phyloP scores from a whole-genome alignment of 148 eudicot species.

The Dianthus caryophyllus region DNA sequence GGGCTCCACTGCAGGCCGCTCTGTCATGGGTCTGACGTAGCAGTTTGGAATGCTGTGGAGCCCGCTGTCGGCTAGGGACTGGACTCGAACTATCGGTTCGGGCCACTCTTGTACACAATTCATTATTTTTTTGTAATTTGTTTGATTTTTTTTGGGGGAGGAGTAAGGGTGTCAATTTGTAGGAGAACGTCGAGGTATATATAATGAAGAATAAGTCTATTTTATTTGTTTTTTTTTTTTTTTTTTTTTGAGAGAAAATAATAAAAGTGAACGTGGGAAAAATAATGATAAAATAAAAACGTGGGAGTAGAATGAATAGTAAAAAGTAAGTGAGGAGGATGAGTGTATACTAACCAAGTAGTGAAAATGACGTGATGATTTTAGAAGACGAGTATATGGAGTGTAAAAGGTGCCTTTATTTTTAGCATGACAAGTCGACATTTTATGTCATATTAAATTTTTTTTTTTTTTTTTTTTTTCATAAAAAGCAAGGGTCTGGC shows the following conservation, averaged over 20 bases:
- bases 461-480: too few species aligned
- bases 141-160: not conserved
- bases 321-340: not conserved
- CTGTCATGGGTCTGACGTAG: conserved; percentile 50
- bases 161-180: conserved; percentile 2
- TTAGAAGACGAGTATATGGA: not conserved
- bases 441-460: too few species aligned
- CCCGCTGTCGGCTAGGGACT: conserved; percentile 62
- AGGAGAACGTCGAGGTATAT: not conserved
- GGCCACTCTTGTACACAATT: conserved; percentile 60
- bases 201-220: not conserved
- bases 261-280: conserved; percentile 21
- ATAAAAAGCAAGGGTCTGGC: too few species aligned
- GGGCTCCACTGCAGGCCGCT: conserved; percentile 35
- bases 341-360: conserved; percentile 8
- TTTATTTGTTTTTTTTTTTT: too few species aligned
- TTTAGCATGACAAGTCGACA: conserved; percentile 20
- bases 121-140: conserved; percentile 17
- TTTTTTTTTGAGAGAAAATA: not conserved
- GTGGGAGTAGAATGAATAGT: conserved; percentile 14
- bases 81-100: conserved; percentile 80
- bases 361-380: conserved; percentile 2
- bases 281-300: conserved; percentile 17
- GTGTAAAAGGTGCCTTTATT: not conserved
- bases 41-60: conserved; percentile 39